Evolutionary conservation across 345 rosid species (phyloP).

Genomic region (Melastoma malabathricum): DNA sequence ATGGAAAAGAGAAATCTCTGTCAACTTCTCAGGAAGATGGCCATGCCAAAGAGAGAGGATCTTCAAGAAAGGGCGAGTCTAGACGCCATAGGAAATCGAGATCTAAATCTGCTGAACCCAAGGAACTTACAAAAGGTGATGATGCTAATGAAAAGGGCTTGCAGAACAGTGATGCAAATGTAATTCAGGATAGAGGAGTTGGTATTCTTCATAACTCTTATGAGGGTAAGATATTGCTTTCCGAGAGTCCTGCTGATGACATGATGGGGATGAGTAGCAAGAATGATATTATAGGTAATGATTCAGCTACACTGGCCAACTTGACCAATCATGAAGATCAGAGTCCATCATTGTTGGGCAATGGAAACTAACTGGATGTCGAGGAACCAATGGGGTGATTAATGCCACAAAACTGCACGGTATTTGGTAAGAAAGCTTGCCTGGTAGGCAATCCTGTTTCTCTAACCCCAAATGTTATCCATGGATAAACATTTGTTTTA

Average conservation of each 20-base stretch:
- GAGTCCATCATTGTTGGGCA: too few relatives aligned
- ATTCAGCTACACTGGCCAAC: background rate
- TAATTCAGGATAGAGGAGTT: background rate
- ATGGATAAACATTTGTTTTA: too few relatives aligned
- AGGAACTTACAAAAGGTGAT: conserved; percentile 12
- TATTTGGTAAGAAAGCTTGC: too few relatives aligned
- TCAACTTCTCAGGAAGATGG: conserved; percentile 36
- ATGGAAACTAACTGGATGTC: too few relatives aligned
- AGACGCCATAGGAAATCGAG: conserved; percentile 25
- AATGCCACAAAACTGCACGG: too few relatives aligned
- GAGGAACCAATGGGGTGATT: too few relatives aligned
- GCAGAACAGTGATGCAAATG: conserved; percentile 1
- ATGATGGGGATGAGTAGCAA: background rate
- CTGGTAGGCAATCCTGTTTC: too few relatives aligned
- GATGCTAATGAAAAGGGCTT: conserved; percentile 13
- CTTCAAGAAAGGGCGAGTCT: conserved; percentile 28
- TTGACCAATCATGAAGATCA: background rate
- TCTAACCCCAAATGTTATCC: too few relatives aligned
- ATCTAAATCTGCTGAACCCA: conserved; percentile 30
- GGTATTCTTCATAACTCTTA: background rate
- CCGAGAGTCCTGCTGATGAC: conserved; percentile 1
- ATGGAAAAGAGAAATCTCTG: conserved; percentile 21
- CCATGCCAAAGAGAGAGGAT: conserved; percentile 21
- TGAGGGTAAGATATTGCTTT: background rate
- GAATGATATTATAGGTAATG: background rate